phyloP scores from a whole-genome alignment of 208 protist genomes.

The Plasmodiophora brassicae region DNA sequence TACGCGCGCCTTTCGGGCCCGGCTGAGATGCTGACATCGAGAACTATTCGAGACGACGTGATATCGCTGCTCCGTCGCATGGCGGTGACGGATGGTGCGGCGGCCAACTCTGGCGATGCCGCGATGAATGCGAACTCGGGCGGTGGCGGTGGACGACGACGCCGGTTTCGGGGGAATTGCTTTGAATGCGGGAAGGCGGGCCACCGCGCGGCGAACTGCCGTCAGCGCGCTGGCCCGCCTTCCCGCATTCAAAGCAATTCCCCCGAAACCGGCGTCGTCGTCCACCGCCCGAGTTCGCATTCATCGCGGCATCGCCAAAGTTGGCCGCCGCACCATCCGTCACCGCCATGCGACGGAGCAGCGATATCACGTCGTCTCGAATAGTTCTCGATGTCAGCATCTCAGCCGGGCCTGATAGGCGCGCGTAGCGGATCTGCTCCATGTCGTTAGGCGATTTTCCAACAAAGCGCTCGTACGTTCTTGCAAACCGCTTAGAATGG shows the following conservation, averaged over 20 bases:
- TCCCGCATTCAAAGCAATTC: not conserved
- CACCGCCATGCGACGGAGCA: not conserved
- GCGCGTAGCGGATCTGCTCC: not conserved
- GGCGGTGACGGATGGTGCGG: not conserved
- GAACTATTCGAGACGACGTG: not conserved
- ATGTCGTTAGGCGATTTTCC: not conserved
- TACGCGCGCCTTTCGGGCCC: slow-evolving; percentile 5
- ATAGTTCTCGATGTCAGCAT: not conserved
- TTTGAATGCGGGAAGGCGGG: not conserved
- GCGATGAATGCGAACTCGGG: too few species aligned
- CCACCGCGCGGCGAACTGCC: not conserved
- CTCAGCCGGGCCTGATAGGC: not conserved
- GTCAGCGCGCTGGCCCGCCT: not conserved
- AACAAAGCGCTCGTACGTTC: too few species aligned
- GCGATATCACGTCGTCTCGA: slow-evolving; percentile 9
- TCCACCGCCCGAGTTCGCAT: not conserved
- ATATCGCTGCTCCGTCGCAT: not conserved
- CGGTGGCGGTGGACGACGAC: not conserved
- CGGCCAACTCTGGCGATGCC: not conserved
- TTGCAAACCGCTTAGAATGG: too few species aligned
- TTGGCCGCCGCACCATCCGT: not conserved
- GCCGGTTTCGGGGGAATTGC: not conserved
- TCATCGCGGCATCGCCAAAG: not conserved
- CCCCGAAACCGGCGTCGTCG: not conserved
- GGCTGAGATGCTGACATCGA: not conserved